Conservation (phyloP, 768 basidiomycete species). For the Kwoniella botswanensis region DNA sequence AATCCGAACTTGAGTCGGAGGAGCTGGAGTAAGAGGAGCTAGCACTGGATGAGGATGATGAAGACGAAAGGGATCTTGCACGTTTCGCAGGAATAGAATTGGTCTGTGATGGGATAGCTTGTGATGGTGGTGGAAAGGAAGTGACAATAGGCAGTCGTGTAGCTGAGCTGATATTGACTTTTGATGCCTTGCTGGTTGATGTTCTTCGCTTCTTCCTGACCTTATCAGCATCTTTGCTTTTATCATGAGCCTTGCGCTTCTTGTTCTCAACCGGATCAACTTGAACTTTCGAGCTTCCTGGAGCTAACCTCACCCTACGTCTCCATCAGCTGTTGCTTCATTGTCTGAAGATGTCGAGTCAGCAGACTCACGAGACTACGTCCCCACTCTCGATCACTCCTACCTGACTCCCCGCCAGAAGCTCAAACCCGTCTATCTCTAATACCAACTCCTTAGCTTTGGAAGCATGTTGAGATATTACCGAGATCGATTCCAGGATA, state of each 20-base stretch:
- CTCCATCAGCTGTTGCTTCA: not conserved
- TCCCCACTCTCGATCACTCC: constrained; percentile 73
- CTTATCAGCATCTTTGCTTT: not conserved
- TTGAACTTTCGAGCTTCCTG: constrained; percentile 21
- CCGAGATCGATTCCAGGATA: constrained; percentile 34
- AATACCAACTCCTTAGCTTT: constrained; percentile 31
- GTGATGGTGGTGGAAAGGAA: not conserved
- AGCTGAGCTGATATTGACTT: not conserved
- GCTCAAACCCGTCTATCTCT: constrained; percentile 51
- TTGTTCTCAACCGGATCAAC: not conserved
- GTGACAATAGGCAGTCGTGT: not conserved
- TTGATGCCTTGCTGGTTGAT: not conserved
- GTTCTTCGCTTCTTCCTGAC: constrained; percentile 15
- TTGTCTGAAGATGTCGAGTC: not conserved
- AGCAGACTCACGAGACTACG: constrained; percentile 39
- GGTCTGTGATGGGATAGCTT: not conserved
- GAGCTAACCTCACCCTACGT: constrained; percentile 28
- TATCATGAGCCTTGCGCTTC: not conserved
- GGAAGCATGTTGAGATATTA: constrained; percentile 15
- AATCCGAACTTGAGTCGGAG: constrained; percentile 16
- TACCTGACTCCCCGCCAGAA: constrained; percentile 71
- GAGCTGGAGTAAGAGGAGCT: constrained; percentile 18
- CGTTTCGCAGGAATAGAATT: not conserved
- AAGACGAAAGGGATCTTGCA: constrained; percentile 14
- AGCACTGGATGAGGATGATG: constrained; percentile 2